Evolutionary conservation across 1,284 basidiomycete species (phyloP).

Genomic region (Laetiporus sulphureus): DNA sequence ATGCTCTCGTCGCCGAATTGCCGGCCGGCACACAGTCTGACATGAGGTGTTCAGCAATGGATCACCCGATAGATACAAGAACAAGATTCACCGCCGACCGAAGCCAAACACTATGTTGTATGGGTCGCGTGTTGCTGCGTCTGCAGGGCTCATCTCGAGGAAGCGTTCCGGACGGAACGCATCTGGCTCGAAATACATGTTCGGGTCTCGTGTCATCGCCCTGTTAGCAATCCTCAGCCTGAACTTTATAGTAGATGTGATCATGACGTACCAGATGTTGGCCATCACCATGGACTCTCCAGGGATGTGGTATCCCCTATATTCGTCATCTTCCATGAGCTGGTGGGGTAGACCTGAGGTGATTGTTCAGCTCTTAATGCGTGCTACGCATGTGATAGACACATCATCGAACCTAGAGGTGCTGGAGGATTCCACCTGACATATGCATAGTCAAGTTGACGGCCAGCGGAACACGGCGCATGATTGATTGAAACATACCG

Average conservation of each 20-base stretch:
- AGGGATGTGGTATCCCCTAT: constrained; percentile 13
- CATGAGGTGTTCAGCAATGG: neutral
- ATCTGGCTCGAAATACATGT: neutral
- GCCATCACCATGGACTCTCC: neutral
- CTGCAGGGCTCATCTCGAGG: neutral
- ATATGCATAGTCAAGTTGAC: constrained; percentile 2
- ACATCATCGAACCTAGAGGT: constrained; percentile 17
- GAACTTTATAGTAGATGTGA: neutral
- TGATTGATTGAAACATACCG: too few species aligned
- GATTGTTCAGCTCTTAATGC: neutral
- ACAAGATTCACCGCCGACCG: too few species aligned
- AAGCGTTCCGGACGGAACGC: neutral
- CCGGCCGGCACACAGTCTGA: constrained; percentile 19
- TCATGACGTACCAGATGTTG: constrained; percentile 7
- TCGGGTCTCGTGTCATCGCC: neutral
- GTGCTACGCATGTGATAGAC: neutral
- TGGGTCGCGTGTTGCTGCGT: too few species aligned
- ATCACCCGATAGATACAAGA: neutral
- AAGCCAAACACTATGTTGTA: neutral
- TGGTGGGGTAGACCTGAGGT: constrained; percentile 9
- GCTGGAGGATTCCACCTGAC: constrained; percentile 15
- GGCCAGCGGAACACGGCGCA: neutral
- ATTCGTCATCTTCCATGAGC: constrained; percentile 8
- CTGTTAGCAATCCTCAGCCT: neutral
- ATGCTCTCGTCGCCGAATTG: constrained; percentile 19